Conservation (phyloP, 495 filamentous ascomycete genomes). For the Sphaerosporella brunnea region DNA sequence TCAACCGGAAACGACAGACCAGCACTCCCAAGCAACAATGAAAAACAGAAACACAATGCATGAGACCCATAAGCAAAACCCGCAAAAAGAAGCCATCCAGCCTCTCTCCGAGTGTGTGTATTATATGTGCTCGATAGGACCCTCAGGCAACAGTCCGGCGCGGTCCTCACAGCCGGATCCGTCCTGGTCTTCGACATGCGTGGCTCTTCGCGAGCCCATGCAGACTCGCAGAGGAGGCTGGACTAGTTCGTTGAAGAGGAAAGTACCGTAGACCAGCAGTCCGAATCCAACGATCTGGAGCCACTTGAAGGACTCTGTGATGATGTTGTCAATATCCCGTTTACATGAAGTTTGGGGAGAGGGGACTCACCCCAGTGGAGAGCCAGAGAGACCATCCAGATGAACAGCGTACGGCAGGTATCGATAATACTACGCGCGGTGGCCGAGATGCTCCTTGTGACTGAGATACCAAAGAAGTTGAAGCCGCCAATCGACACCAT, state of each 20-base stretch:
- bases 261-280: conserved; percentile 87
- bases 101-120: too few species aligned
- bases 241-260: conserved; percentile 64
- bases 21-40: too few species aligned
- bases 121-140: conserved; percentile 61
- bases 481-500: conserved; percentile 98
- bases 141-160: conserved; percentile 61
- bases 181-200: conserved; percentile 27
- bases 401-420: conserved; percentile 92
- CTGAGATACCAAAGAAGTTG: conserved; percentile 93
- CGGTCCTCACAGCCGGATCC: conserved; percentile 9
- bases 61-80: too few species aligned
- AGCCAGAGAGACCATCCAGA: conserved; percentile 87
- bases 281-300: conserved; percentile 79
- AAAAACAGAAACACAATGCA: too few species aligned
- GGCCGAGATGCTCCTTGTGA: conserved; percentile 73
- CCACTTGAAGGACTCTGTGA: conserved; percentile 97
- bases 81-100: too few species aligned
- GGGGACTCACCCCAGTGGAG: conserved; percentile 52
- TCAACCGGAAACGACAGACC: too few species aligned
- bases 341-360: too few species aligned
- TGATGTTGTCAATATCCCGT: too few species aligned
- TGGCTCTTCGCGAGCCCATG: conserved; percentile 28
- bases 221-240: conserved; percentile 31
- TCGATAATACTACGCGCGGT: conserved; percentile 91